A percentile compares a stretch with the other conserved stretches of the same genome.
Evolutionary conservation across 352 stramenopile genomes (phyloP).

Genomic region (Globisporangium parvum): DNA sequence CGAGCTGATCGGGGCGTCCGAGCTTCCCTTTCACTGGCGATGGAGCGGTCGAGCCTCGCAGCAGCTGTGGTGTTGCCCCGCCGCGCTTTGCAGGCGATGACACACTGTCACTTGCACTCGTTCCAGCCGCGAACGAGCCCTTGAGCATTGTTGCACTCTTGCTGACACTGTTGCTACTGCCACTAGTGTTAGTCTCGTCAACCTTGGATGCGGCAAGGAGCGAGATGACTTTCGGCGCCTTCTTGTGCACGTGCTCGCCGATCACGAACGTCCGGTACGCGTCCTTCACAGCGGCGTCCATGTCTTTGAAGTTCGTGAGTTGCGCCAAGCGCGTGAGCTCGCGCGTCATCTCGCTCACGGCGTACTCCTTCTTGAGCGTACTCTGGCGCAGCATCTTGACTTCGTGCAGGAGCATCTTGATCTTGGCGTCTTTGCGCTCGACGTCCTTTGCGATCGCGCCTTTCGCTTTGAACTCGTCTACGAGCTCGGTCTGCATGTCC

Average conservation of each 20-base stretch:
- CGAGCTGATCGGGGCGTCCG: not conserved
- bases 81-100: slow-evolving; percentile 1
- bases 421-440: slow-evolving; percentile 67
- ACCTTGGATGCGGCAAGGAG: slow-evolving; percentile 6
- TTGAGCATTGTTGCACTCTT: slow-evolving; percentile 1
- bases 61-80: not conserved
- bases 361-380: slow-evolving; percentile 75
- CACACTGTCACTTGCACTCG: not conserved
- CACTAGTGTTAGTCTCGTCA: not conserved
- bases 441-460: slow-evolving; percentile 53
- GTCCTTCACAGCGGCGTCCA: slow-evolving; percentile 77
- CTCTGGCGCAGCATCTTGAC: slow-evolving; percentile 69
- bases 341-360: slow-evolving; percentile 71
- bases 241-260: slow-evolving; percentile 57
- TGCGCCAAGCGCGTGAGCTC: slow-evolving; percentile 68
- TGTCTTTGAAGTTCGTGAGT: slow-evolving; percentile 71
- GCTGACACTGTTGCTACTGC: slow-evolving; percentile 1
- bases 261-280: slow-evolving; percentile 74
- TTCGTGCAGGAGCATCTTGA: slow-evolving; percentile 68
- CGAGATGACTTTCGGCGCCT: slow-evolving; percentile 25
- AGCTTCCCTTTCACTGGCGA: slow-evolving; percentile 7
- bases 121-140: not conserved
- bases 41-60: slow-evolving; percentile 7
- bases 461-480: slow-evolving; percentile 67
- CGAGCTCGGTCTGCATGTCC: slow-evolving; percentile 73